These are phyloP conservation scores for Ganoderma sinense DNA, from an alignment of 1,284 basidiomycete species.

Conservation along the genomic window DNA sequence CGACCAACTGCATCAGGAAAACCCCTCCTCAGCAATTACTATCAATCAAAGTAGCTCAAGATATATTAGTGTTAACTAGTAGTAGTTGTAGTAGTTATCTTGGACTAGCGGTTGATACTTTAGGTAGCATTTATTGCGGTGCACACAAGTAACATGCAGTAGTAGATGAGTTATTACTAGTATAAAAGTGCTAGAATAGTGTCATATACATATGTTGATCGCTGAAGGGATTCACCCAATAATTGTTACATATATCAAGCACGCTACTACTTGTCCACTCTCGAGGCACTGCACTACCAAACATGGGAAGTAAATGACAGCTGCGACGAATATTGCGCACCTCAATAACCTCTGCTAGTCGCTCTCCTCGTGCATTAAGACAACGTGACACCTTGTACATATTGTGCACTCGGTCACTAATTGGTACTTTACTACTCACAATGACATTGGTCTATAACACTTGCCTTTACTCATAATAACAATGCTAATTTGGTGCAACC, in stretches of 20 bases:
- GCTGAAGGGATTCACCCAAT: background rate
- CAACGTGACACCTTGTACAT: conserved; percentile 31
- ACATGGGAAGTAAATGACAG: background rate
- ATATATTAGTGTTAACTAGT: background rate
- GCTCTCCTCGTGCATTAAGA: background rate
- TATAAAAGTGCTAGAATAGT: background rate
- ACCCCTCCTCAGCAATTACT: background rate
- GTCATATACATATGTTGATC: conserved; percentile 1
- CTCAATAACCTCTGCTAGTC: background rate
- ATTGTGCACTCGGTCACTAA: conserved; percentile 11
- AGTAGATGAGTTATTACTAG: background rate
- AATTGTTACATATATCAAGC: background rate
- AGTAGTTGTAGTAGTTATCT: background rate
- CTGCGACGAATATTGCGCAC: background rate
- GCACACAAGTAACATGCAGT: background rate
- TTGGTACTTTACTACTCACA: no score
- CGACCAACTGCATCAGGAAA: no score
- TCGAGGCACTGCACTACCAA: background rate
- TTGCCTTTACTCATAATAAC: no score
- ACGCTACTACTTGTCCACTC: background rate
- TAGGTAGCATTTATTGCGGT: background rate
- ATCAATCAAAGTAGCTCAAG: background rate
- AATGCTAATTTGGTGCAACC: no score
- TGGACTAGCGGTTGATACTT: background rate
- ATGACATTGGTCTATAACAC: no score